Evolutionary conservation across 345 rosid species (phyloP).

Genomic region (Punica granatum): DNA sequence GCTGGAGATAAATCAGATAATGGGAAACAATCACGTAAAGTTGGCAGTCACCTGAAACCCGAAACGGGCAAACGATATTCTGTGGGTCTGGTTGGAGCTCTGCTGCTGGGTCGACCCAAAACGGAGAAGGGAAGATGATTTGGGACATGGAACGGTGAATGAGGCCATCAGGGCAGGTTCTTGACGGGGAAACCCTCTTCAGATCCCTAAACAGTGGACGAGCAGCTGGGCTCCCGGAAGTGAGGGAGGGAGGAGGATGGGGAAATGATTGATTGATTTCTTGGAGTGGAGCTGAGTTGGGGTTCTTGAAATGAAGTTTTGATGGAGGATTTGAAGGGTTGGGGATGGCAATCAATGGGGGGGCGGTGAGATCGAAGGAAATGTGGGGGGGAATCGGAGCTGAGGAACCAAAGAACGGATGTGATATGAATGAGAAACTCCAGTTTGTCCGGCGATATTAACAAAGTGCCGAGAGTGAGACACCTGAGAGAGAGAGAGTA

Average conservation of each 20-base stretch:
- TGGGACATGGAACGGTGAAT: constrained; percentile 52
- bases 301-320: background rate
- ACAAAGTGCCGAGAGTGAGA: background rate
- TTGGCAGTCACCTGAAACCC: constrained; percentile 16
- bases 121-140: constrained; percentile 35
- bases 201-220: background rate
- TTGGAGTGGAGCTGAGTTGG: no score
- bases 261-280: background rate
- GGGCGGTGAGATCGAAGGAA: constrained; percentile 12
- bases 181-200: background rate
- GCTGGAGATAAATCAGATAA: background rate
- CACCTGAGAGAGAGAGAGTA: background rate
- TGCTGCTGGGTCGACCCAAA: constrained; percentile 33
- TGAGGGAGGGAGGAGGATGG: background rate
- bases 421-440: background rate
- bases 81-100: constrained; percentile 13
- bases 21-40: background rate
- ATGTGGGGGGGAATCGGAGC: background rate
- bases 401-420: constrained; percentile 1
- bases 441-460: background rate
- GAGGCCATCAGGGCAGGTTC: constrained; percentile 41
- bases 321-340: background rate
- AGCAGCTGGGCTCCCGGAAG: background rate
- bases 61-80: constrained; percentile 21
- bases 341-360: background rate